Conservation (phyloP, 331 rosid species). For the Arachis monticola region DNA sequence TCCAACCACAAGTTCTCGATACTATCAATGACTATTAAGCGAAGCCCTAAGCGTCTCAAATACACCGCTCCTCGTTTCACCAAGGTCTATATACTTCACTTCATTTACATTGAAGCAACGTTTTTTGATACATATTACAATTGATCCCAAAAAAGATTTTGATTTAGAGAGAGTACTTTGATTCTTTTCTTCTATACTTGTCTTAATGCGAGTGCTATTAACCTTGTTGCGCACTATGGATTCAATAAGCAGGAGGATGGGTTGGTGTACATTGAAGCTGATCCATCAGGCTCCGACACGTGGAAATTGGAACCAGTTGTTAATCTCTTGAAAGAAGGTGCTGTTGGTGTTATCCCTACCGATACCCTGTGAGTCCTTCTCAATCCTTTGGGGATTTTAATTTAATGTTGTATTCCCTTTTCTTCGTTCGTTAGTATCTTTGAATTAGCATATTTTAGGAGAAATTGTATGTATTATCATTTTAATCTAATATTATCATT, state of each 20-base stretch:
- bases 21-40: constrained; percentile 62
- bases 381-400: background rate
- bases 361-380: constrained; percentile 69
- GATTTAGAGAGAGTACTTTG: background rate
- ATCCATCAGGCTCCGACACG: constrained; percentile 68
- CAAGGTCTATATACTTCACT: constrained; percentile 54
- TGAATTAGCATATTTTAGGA: no score
- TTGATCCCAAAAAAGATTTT: background rate
- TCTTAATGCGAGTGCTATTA: no score
- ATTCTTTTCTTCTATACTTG: background rate
- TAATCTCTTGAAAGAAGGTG: constrained; percentile 76
- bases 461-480: no score
- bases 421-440: no score
- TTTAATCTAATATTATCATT: no score
- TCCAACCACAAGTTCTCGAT: constrained; percentile 38
- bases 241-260: constrained; percentile 68
- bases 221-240: background rate
- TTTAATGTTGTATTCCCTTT: no score
- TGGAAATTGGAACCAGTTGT: constrained; percentile 86
- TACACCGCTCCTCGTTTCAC: constrained; percentile 76
- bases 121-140: background rate
- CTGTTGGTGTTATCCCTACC: constrained; percentile 94
- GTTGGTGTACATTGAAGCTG: constrained; percentile 75
- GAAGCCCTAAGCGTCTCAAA: constrained; percentile 98
- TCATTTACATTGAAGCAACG: background rate